These are phyloP conservation scores for Blastocladiella britannica DNA, from an alignment of 192 early-diverging fungal genomes.

Conservation along the genomic window DNA sequence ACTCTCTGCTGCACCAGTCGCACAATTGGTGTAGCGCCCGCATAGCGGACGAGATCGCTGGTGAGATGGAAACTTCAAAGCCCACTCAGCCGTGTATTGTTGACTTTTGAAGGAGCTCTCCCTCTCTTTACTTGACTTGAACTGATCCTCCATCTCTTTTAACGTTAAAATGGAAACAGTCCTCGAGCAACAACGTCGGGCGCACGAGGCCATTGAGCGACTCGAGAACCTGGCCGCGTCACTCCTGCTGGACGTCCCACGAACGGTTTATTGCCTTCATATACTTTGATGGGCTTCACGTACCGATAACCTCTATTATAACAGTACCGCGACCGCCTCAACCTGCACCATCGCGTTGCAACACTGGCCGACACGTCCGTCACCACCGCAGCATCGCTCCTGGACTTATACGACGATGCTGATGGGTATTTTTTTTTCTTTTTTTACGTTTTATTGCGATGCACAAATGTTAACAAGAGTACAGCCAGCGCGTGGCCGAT, in stretches of 20 bases:
- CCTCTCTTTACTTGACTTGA: too few species aligned
- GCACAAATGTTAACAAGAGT: background rate
- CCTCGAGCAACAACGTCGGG: background rate
- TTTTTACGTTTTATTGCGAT: background rate
- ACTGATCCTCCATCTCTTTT: too few species aligned
- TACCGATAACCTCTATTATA: background rate
- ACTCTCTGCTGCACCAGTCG: too few species aligned
- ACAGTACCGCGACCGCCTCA: slow-evolving; percentile 55
- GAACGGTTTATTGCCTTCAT: background rate
- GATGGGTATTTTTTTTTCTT: slow-evolving; percentile 30
- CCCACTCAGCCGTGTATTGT: background rate
- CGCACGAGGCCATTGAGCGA: background rate
- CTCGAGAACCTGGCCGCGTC: background rate
- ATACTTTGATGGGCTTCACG: background rate
- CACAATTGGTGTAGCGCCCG: too few species aligned
- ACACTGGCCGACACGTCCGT: slow-evolving; percentile 49
- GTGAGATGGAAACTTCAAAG: too few species aligned
- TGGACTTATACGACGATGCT: slow-evolving; percentile 45
- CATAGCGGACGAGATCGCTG: too few species aligned
- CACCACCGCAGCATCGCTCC: slow-evolving; percentile 32
- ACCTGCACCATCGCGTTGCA: slow-evolving; percentile 59
- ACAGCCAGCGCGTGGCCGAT: slow-evolving; percentile 17
- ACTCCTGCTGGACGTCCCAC: background rate
- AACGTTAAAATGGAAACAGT: background rate
- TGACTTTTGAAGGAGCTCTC: too few species aligned